A percentile compares a stretch with the other conserved stretches of the same genome.
Conservation (phyloP, 805 yeast species). For the Kuraishia floccosa region DNA sequence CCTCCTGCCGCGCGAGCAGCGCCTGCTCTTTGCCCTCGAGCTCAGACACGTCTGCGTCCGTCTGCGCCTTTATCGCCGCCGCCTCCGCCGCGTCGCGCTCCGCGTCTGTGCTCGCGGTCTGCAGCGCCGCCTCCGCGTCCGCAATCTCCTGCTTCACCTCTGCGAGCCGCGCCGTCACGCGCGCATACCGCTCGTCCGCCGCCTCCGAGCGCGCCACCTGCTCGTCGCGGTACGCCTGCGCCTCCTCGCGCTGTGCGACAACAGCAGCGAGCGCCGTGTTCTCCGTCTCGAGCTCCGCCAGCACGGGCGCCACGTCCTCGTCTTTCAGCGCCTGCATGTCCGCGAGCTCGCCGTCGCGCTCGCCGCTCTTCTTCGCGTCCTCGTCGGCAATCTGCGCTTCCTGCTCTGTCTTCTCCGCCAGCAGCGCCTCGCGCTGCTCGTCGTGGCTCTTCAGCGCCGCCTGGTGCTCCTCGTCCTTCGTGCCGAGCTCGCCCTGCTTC, state of each 20-base stretch:
- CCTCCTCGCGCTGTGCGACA: constrained; percentile 34
- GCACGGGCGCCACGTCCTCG: constrained; percentile 39
- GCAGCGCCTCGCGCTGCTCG: constrained; percentile 26
- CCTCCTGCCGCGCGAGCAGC: constrained; percentile 17
- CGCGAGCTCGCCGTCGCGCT: constrained; percentile 33
- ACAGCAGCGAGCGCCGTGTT: constrained; percentile 36
- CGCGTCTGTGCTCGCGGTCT: constrained; percentile 14
- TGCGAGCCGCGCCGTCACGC: constrained; percentile 30
- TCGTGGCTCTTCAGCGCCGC: constrained; percentile 27
- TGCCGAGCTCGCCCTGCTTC: constrained; percentile 25
- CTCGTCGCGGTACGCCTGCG: constrained; percentile 30
- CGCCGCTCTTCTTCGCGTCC: constrained; percentile 30
- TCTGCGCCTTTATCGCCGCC: constrained; percentile 11
- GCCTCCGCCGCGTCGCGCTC: constrained; percentile 15
- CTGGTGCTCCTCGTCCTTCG: constrained; percentile 28
- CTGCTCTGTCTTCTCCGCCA: constrained; percentile 28
- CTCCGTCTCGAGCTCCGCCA: constrained; percentile 40
- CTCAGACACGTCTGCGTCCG: constrained; percentile 16
- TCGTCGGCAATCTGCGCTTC: constrained; percentile 29
- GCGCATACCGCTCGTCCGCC: constrained; percentile 27
- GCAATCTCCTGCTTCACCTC: constrained; percentile 28
- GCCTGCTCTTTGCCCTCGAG: constrained; percentile 15
- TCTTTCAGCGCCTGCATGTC: constrained; percentile 40
- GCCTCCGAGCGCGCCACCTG: constrained; percentile 32
- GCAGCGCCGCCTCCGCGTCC: constrained; percentile 26